phyloP scores from a whole-genome alignment of 2,329 filamentous ascomycete genomes.

The Aureobasidium subglaciale region DNA sequence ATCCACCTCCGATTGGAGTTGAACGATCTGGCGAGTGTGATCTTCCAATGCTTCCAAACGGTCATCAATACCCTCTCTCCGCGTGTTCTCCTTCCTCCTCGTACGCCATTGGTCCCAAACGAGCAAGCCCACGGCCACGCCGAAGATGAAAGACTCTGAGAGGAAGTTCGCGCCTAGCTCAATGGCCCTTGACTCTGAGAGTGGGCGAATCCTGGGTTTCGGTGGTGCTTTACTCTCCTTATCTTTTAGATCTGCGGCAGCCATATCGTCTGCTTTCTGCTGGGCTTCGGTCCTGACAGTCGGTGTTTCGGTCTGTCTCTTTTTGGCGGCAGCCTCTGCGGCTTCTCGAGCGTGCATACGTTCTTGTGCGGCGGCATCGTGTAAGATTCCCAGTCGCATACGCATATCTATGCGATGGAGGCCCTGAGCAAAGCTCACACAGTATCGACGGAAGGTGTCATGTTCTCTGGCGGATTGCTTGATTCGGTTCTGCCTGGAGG shows the following conservation, averaged over 20 bases:
- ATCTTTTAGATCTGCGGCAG: constrained; percentile 36
- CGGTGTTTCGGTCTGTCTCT: constrained; percentile 39
- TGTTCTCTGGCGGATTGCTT: constrained; percentile 63
- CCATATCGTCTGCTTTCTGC: constrained; percentile 48
- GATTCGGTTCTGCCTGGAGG: constrained; percentile 51
- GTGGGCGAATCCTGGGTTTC: constrained; percentile 52
- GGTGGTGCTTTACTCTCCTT: constrained; percentile 36
- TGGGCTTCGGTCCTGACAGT: constrained; percentile 58
- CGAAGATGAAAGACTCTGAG: constrained; percentile 59
- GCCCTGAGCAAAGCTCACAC: constrained; percentile 55
- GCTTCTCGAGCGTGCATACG: constrained; percentile 47
- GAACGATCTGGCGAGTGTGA: background rate
- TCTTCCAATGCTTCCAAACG: constrained; percentile 51
- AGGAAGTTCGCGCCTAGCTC: constrained; percentile 64
- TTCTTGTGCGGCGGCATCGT: constrained; percentile 52
- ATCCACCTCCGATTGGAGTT: background rate
- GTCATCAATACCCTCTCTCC: constrained; percentile 54
- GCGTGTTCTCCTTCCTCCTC: constrained; percentile 52
- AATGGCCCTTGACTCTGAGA: constrained; percentile 61
- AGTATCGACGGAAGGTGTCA: constrained; percentile 56
- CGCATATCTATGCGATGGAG: constrained; percentile 63
- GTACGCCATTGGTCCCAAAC: constrained; percentile 56
- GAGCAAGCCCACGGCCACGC: constrained; percentile 56
- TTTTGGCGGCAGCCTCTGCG: constrained; percentile 49
- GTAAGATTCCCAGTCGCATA: constrained; percentile 57